Evolutionary conservation across 257 asterid genomes (phyloP).

Genomic region (Ballota nigra): DNA sequence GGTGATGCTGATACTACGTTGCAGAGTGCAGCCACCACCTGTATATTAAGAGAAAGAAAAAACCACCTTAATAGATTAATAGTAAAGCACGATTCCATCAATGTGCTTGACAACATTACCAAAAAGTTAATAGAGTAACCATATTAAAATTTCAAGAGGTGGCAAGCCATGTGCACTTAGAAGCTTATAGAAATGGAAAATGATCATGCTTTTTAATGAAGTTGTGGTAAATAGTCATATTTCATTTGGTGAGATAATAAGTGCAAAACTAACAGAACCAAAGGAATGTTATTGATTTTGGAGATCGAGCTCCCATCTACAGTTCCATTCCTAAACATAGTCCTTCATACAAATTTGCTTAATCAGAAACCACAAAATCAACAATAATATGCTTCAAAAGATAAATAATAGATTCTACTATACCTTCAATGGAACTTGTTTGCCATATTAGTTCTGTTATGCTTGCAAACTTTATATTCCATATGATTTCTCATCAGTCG

Average conservation of each 20-base stretch:
- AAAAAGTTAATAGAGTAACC: neutral
- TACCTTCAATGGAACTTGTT: neutral
- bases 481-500: neutral
- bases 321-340: neutral
- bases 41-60: conserved; percentile 24
- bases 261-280: neutral
- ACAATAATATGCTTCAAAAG: neutral
- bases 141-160: neutral
- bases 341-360: neutral
- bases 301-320: conserved; percentile 3
- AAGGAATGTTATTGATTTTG: neutral
- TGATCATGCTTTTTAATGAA: neutral
- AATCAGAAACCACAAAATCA: neutral
- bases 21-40: conserved; percentile 98
- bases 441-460: neutral
- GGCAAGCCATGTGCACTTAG: neutral
- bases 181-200: neutral
- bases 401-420: conserved; percentile 2
- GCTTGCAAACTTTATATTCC: neutral
- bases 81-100: conserved; percentile 7
- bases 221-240: neutral
- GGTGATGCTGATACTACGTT: conserved; percentile 93
- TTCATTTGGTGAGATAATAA: conserved; percentile 10
- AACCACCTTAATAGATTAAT: neutral
- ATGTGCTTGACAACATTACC: conserved; percentile 8